phyloP scores from a whole-genome alignment of 805 yeast genomes.

The Monosporozyma yasuniensis region DNA sequence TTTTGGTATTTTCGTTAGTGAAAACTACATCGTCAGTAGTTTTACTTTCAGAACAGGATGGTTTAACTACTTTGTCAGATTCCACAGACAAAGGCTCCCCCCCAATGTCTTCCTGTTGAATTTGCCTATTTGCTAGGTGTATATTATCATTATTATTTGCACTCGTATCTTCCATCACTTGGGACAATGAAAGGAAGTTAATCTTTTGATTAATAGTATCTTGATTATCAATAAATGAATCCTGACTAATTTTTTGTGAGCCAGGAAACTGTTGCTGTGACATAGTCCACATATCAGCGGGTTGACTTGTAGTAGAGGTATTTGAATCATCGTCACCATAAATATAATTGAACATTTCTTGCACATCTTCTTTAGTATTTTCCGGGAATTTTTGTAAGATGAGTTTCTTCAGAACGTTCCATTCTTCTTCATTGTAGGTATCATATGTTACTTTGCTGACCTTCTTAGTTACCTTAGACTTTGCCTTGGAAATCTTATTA shows the following conservation, averaged over 20 bases:
- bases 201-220: slow-evolving; percentile 2
- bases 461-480: neutral
- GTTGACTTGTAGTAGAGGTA: neutral
- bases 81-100: neutral
- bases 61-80: neutral
- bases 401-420: slow-evolving; percentile 16
- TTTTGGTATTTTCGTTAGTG: neutral
- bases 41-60: neutral
- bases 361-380: slow-evolving; percentile 14
- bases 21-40: neutral
- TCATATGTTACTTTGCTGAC: slow-evolving; percentile 7
- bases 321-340: slow-evolving; percentile 16
- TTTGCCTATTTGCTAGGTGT: too few species aligned
- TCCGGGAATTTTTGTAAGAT: slow-evolving; percentile 19
- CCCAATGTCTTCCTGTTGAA: too few species aligned
- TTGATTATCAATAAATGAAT: neutral
- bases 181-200: slow-evolving; percentile 20
- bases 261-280: slow-evolving; percentile 15
- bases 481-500: neutral
- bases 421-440: slow-evolving; percentile 25
- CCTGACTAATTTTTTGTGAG: neutral
- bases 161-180: slow-evolving; percentile 20
- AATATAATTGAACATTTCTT: slow-evolving; percentile 17
- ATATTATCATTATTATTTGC: neutral
- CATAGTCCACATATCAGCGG: slow-evolving; percentile 15